Evolutionary conservation across 1,139 yeast genomes (phyloP).

Genomic region (Diutina neorugosa): DNA sequence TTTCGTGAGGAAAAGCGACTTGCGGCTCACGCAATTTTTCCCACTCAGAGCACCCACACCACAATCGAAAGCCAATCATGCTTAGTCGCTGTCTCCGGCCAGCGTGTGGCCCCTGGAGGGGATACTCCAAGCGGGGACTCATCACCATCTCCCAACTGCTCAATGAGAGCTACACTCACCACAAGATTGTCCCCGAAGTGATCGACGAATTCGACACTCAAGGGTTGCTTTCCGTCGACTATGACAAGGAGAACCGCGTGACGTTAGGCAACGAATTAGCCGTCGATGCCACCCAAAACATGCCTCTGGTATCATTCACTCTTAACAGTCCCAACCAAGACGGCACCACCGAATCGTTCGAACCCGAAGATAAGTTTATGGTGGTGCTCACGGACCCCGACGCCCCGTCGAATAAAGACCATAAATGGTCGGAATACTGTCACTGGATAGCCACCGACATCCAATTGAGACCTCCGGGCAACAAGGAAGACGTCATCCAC

Average conservation of each 20-base stretch:
- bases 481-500: not conserved
- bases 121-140: constrained; percentile 9
- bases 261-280: constrained; percentile 68
- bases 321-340: constrained; percentile 33
- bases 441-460: constrained; percentile 68
- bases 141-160: constrained; percentile 56
- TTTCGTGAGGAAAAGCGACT: not conserved
- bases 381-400: constrained; percentile 85
- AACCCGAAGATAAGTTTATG: constrained; percentile 42
- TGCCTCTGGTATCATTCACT: constrained; percentile 59
- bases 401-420: constrained; percentile 75
- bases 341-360: constrained; percentile 16
- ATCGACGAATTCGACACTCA: constrained; percentile 34
- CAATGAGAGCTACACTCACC: constrained; percentile 47
- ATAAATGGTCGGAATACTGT: constrained; percentile 79
- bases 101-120: not conserved
- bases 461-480: constrained; percentile 11
- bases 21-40: not conserved
- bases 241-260: constrained; percentile 47
- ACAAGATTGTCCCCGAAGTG: constrained; percentile 54
- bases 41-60: not conserved
- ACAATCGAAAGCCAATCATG: not conserved
- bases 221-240: constrained; percentile 35
- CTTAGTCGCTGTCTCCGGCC: not conserved
- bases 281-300: constrained; percentile 50